These are phyloP conservation scores for Pseudogymnoascus sp. DNA, from an alignment of 2,329 filamentous ascomycete species.

Conservation along the genomic window DNA sequence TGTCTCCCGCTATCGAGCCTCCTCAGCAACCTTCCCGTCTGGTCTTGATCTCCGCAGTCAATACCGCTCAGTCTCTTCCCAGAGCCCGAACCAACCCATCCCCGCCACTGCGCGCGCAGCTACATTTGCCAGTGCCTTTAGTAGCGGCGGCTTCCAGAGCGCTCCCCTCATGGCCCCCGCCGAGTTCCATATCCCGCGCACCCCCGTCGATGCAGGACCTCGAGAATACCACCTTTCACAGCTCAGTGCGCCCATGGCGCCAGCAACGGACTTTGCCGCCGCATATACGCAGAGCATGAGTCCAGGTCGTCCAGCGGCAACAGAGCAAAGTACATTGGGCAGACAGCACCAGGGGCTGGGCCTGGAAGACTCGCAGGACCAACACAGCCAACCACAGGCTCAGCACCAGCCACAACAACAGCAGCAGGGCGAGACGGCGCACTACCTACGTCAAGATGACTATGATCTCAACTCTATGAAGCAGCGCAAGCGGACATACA, in stretches of 20 bases:
- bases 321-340: conserved; percentile 18
- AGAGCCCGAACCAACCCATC: conserved; percentile 14
- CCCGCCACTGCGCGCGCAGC: conserved; percentile 30
- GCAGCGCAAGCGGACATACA: conserved; percentile 9
- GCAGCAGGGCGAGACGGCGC: conserved; percentile 22
- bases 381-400: conserved; percentile 17
- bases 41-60: conserved; percentile 41
- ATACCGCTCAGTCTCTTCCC: conserved; percentile 34
- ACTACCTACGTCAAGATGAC: conserved; percentile 16
- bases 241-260: conserved; percentile 47
- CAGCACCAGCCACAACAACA: conserved; percentile 20
- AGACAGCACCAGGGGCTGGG: conserved; percentile 8
- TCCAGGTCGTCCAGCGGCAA: conserved; percentile 12
- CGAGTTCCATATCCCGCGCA: conserved; percentile 44
- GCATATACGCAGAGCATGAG: conserved; percentile 23
- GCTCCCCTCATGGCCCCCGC: conserved; percentile 48
- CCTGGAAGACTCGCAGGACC: conserved; percentile 16
- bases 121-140: conserved; percentile 36
- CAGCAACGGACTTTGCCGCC: conserved; percentile 42
- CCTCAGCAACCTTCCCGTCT: conserved; percentile 41
- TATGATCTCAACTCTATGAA: conserved; percentile 3
- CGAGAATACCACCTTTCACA: conserved; percentile 47
- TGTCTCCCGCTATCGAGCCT: conserved; percentile 42
- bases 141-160: conserved; percentile 45
- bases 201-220: conserved; percentile 33